A percentile compares a stretch with the other conserved stretches of the same genome.
phyloP scores from a whole-genome alignment of 2,329 filamentous ascomycete species.

The Escovopsis weberi region DNA sequence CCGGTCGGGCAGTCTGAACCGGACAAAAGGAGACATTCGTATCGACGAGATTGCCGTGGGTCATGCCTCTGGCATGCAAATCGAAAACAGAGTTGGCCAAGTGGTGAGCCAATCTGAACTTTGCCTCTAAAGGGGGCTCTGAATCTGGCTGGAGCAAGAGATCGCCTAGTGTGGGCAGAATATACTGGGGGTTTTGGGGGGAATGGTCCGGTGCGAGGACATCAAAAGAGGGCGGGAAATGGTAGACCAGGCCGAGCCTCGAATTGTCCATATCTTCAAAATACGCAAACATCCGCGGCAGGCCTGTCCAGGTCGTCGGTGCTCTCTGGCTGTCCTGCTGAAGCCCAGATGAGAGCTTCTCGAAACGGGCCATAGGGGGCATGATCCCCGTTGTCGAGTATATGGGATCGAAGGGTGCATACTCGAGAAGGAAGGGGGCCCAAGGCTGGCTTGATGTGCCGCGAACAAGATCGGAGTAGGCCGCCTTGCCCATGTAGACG shows the following conservation, averaged over 20 bases:
- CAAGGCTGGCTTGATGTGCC: constrained; percentile 30
- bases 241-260: constrained; percentile 60
- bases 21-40: constrained; percentile 54
- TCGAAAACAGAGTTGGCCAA: constrained; percentile 59
- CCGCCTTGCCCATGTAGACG: constrained; percentile 33
- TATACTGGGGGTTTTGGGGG: constrained; percentile 34
- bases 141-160: constrained; percentile 36
- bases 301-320: constrained; percentile 43
- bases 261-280: constrained; percentile 60
- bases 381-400: constrained; percentile 48
- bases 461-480: constrained; percentile 33
- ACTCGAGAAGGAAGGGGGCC: constrained; percentile 53
- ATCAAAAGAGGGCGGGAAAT: constrained; percentile 52
- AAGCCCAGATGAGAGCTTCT: constrained; percentile 45
- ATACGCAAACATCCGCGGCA: constrained; percentile 50
- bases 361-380: constrained; percentile 49
- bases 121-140: constrained; percentile 57
- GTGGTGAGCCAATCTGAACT: constrained; percentile 61
- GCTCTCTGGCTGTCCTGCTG: constrained; percentile 38
- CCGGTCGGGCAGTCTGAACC: constrained; percentile 25
- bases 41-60: constrained; percentile 55
- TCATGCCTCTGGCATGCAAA: constrained; percentile 53
- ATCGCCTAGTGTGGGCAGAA: constrained; percentile 38
- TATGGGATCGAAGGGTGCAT: constrained; percentile 48
- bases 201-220: constrained; percentile 38